phyloP scores from a whole-genome alignment of 352 stramenopile species.

The Aphanomyces stellatus region DNA sequence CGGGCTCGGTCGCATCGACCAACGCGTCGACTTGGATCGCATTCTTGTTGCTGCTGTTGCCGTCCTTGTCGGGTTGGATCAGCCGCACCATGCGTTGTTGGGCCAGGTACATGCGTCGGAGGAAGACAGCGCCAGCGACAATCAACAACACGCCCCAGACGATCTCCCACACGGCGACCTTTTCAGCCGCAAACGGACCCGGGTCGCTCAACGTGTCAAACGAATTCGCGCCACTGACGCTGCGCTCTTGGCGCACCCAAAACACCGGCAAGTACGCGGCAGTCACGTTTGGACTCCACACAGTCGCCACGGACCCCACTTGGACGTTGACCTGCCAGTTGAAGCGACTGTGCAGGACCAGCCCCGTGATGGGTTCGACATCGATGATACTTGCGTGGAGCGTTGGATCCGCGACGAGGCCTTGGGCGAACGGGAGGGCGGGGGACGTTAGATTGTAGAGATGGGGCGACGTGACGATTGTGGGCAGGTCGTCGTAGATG shows the following conservation, averaged over 20 bases:
- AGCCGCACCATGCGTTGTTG: neutral
- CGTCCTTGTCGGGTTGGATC: constrained; percentile 10
- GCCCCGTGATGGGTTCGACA: neutral
- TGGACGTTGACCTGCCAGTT: constrained; percentile 12
- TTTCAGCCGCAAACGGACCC: constrained; percentile 7
- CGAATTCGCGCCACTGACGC: neutral
- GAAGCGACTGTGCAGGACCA: constrained; percentile 3
- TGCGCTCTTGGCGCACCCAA: constrained; percentile 5
- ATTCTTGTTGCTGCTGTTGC: neutral
- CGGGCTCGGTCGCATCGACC: constrained; percentile 4
- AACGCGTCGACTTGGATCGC: neutral
- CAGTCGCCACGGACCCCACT: neutral
- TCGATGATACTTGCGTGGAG: neutral
- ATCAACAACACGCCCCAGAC: neutral
- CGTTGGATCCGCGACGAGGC: neutral
- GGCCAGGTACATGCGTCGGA: neutral
- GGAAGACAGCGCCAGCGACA: neutral
- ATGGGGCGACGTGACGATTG: neutral
- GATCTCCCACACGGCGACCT: constrained; percentile 16
- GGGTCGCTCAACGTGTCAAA: neutral
- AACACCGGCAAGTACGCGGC: neutral
- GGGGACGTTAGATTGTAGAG: constrained; percentile 11
- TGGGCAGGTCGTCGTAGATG: constrained; percentile 14
- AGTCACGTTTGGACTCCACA: constrained; percentile 1
- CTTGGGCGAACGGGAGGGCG: neutral